phyloP scores from a whole-genome alignment of 2,329 filamentous ascomycete species.

The Exophiala mesophila region DNA sequence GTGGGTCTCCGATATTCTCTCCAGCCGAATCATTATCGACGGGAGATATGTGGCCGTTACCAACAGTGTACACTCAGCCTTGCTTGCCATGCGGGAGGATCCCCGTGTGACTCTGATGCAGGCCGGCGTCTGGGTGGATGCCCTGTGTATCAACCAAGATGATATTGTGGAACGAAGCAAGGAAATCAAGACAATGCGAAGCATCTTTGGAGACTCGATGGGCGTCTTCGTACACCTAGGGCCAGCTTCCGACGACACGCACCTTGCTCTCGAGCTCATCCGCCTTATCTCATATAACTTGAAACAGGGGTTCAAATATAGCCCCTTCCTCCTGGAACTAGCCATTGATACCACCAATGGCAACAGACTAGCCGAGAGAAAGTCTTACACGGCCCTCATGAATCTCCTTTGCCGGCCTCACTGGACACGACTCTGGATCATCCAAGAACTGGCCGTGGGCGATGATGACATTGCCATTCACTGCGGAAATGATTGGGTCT shows the following conservation, averaged over 20 bases:
- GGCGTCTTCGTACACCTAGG: conserved; percentile 1
- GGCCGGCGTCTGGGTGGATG: conserved; percentile 16
- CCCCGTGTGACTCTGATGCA: neutral
- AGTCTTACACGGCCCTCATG: neutral
- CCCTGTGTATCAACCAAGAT: conserved; percentile 19
- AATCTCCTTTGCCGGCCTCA: neutral
- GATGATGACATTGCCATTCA: neutral
- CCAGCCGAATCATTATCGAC: neutral
- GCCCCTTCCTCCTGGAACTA: neutral
- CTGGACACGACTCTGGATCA: conserved; percentile 11
- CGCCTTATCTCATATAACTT: neutral
- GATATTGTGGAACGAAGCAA: conserved; percentile 11
- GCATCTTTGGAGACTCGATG: conserved; percentile 5
- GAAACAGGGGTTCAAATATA: neutral
- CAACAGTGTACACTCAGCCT: neutral
- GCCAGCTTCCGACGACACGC: neutral
- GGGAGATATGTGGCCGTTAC: neutral
- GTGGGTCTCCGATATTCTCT: conserved; percentile 1
- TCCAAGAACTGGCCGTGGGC: conserved; percentile 6
- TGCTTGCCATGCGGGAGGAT: neutral
- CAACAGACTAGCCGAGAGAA: neutral
- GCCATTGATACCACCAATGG: neutral
- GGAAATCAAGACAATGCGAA: conserved; percentile 16
- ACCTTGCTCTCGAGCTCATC: neutral
- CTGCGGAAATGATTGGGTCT: neutral